Percentiles rank a stretch among this genome's conserved stretches.
Conservation (phyloP, 768 basidiomycete species). For the Lactarius akahatsu region DNA sequence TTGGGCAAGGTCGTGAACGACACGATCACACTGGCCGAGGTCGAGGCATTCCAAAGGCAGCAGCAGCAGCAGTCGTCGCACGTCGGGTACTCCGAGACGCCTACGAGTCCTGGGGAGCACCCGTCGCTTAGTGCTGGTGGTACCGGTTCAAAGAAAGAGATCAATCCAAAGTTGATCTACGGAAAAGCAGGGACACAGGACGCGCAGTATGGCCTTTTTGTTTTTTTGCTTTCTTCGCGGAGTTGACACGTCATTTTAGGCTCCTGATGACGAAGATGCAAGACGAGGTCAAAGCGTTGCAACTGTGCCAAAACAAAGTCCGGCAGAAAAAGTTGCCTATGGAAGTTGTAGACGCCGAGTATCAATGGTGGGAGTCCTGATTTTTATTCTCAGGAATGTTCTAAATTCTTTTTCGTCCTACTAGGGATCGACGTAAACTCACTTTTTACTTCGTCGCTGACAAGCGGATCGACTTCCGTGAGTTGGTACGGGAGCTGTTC, state of each 20-base stretch:
- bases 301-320: conserved; percentile 89
- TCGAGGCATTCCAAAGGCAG: conserved; percentile 86
- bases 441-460: conserved; percentile 98
- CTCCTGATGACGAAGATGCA: conserved; percentile 77
- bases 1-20: conserved; percentile 91
- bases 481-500: conserved; percentile 93
- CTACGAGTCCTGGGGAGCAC: conserved; percentile 49
- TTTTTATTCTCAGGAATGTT: neutral
- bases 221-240: neutral
- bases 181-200: conserved; percentile 82
- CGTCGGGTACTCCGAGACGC: conserved; percentile 42
- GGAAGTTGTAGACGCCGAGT: conserved; percentile 98
- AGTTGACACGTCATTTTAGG: conserved; percentile 39
- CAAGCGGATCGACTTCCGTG: conserved; percentile 93
- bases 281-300: conserved; percentile 90
- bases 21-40: conserved; percentile 84
- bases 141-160: conserved; percentile 73
- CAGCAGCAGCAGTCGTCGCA: conserved; percentile 49
- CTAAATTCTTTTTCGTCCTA: neutral
- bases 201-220: conserved; percentile 57
- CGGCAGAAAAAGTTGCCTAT: conserved; percentile 93
- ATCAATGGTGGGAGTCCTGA: conserved; percentile 75
- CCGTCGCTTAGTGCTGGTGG: conserved; percentile 30
- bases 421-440: conserved; percentile 96
- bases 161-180: conserved; percentile 96